Percentiles rank a stretch among this genome's conserved stretches.
phyloP scores from a whole-genome alignment of 139 green algal species.

The Mesostigma viride region DNA sequence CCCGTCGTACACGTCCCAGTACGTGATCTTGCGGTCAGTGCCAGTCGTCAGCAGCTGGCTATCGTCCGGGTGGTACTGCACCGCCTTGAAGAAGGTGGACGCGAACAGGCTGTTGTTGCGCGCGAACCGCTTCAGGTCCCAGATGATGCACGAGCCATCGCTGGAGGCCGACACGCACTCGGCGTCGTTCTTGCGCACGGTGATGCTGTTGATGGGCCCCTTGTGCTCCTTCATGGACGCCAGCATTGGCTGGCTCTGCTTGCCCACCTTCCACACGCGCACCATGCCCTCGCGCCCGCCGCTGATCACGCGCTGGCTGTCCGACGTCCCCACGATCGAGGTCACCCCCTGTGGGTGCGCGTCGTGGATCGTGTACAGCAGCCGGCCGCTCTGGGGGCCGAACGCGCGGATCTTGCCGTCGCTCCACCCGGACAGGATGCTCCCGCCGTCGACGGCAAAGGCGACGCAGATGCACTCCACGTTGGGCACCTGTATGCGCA shows the following conservation, averaged over 20 bases:
- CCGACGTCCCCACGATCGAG: constrained; percentile 49
- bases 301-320: constrained; percentile 47
- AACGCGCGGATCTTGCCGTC: constrained; percentile 74
- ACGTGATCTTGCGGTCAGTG: constrained; percentile 69
- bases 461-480: constrained; percentile 62
- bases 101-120: constrained; percentile 54
- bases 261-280: constrained; percentile 56
- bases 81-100: constrained; percentile 67
- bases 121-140: constrained; percentile 62
- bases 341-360: constrained; percentile 63
- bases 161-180: constrained; percentile 58
- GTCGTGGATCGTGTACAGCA: constrained; percentile 69
- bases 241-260: constrained; percentile 47
- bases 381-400: constrained; percentile 62
- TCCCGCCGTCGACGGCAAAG: constrained; percentile 56
- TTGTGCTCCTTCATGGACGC: constrained; percentile 80
- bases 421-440: constrained; percentile 59
- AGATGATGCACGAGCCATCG: constrained; percentile 78
- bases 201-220: constrained; percentile 58
- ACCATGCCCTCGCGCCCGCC: constrained; percentile 53
- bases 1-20: constrained; percentile 76
- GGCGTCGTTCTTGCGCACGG: constrained; percentile 26
- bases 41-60: constrained; percentile 52
- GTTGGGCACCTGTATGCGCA: constrained; percentile 63
- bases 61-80: constrained; percentile 69